A percentile compares a stretch with the other conserved stretches of the same genome.
These are phyloP conservation scores for Coriaria nepalensis DNA, from an alignment of 306 rosid species.

Conservation along the genomic window DNA sequence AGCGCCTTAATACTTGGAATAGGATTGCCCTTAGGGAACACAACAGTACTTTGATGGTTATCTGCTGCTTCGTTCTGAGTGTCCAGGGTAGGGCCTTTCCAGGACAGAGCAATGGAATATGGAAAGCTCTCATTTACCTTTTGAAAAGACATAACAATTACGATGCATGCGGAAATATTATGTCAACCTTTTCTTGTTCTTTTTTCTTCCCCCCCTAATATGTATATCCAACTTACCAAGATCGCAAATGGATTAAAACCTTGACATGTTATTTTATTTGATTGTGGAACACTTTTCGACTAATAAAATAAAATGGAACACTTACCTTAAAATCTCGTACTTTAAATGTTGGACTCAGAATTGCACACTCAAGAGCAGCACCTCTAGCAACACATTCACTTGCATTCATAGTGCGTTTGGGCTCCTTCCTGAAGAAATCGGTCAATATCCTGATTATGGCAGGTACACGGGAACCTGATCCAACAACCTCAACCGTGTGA, in stretches of 20 bases:
- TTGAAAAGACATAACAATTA: constrained; percentile 7
- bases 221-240: too few relatives aligned
- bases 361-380: constrained; percentile 86
- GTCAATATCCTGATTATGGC: constrained; percentile 72
- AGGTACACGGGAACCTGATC: constrained; percentile 94
- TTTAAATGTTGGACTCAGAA: constrained; percentile 92
- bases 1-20: constrained; percentile 65
- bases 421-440: constrained; percentile 78
- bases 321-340: constrained; percentile 87
- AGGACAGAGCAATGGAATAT: constrained; percentile 52
- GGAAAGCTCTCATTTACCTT: constrained; percentile 85
- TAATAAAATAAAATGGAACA: not conserved
- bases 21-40: constrained; percentile 79
- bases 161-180: too few relatives aligned
- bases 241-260: too few relatives aligned
- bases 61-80: constrained; percentile 47
- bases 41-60: constrained; percentile 36
- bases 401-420: constrained; percentile 94
- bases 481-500: constrained; percentile 79
- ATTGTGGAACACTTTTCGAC: too few relatives aligned
- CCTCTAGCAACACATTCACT: constrained; percentile 95
- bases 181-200: too few relatives aligned
- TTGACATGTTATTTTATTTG: too few relatives aligned
- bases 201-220: too few relatives aligned
- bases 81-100: constrained; percentile 74